phyloP scores from a whole-genome alignment of 805 yeast species.

The Diddensiella caesifluorescens region DNA sequence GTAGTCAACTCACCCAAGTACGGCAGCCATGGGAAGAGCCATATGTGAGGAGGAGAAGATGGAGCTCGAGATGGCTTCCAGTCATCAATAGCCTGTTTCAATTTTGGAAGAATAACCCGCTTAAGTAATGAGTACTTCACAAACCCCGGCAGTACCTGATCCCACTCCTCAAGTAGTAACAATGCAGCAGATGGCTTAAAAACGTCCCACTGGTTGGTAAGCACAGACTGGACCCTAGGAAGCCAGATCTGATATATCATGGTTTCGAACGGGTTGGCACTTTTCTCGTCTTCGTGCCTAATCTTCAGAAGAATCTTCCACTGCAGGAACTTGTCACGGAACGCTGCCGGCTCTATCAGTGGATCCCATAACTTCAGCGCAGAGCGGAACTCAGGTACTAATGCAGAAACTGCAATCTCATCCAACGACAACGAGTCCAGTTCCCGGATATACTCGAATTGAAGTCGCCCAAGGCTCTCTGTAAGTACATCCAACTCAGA shows the following conservation, averaged over 20 bases:
- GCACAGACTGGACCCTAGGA: constrained; percentile 29
- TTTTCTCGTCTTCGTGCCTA: constrained; percentile 12
- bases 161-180: constrained; percentile 40
- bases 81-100: constrained; percentile 31
- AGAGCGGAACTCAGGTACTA: constrained; percentile 16
- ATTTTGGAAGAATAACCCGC: constrained; percentile 36
- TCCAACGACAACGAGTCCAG: constrained; percentile 20
- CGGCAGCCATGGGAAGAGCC: constrained; percentile 40
- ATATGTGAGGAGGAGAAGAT: constrained; percentile 22
- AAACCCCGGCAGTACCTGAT: constrained; percentile 31
- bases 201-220: constrained; percentile 36
- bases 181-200: constrained; percentile 38
- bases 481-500: constrained; percentile 22
- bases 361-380: constrained; percentile 38
- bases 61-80: constrained; percentile 34
- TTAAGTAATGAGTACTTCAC: constrained; percentile 30
- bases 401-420: constrained; percentile 25
- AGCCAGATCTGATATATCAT: constrained; percentile 36
- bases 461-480: constrained; percentile 10
- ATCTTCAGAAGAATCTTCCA: constrained; percentile 27
- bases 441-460: constrained; percentile 19
- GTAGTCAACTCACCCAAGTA: constrained; percentile 22
- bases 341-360: constrained; percentile 28
- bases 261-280: constrained; percentile 32
- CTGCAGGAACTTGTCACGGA: constrained; percentile 30